A percentile compares a stretch with the other conserved stretches of the same genome.
Evolutionary conservation across 176 grass and related monocot genomes (phyloP).

Genomic region (Musa beccarii): DNA sequence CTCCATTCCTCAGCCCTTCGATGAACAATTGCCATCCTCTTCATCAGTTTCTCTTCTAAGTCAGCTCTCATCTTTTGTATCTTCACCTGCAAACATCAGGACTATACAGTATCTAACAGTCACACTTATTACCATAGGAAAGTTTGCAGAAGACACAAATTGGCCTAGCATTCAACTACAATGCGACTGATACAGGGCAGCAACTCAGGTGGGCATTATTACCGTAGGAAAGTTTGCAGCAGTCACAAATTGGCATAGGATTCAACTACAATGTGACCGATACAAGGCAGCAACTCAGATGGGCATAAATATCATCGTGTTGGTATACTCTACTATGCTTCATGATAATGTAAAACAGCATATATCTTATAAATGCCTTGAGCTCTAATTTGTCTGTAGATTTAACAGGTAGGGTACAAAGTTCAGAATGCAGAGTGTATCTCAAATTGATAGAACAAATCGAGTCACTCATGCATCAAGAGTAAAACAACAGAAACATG

Average conservation of each 20-base stretch:
- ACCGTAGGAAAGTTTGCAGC: not conserved
- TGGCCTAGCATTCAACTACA: too few relatives aligned
- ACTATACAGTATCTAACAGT: too few relatives aligned
- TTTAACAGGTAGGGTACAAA: not conserved
- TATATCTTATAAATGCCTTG: not conserved
- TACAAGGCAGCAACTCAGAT: too few relatives aligned
- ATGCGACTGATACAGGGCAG: too few relatives aligned
- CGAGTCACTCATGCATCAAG: not conserved
- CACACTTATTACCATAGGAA: not conserved
- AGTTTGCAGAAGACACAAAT: not conserved
- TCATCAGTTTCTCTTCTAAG: slow-evolving; percentile 94
- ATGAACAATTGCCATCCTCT: slow-evolving; percentile 68
- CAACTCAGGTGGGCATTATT: too few relatives aligned
- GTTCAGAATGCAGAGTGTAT: not conserved
- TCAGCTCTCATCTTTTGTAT: slow-evolving; percentile 84
- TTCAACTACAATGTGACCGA: too few relatives aligned
- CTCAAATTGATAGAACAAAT: not conserved
- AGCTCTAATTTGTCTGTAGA: not conserved
- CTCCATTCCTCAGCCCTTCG: slow-evolving; percentile 73
- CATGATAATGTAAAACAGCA: not conserved
- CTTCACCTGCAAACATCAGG: slow-evolving; percentile 47
- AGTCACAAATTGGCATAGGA: too few relatives aligned
- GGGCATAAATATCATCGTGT: too few relatives aligned
- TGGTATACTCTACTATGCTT: not conserved
- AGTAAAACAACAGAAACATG: not conserved